Conservation (phyloP, 1,284 basidiomycete genomes). For the Thelephora terrestris region DNA sequence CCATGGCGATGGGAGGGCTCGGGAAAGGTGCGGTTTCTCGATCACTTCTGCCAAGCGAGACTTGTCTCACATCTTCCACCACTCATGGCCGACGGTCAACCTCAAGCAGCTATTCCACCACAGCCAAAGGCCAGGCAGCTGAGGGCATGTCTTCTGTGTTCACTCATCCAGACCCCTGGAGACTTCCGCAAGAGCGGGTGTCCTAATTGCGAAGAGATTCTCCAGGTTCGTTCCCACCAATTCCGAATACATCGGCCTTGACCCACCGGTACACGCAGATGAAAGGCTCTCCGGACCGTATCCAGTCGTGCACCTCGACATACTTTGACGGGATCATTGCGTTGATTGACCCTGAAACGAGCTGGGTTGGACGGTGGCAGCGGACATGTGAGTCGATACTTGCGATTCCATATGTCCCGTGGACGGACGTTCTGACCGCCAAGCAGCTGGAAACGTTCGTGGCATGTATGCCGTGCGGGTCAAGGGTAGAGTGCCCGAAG, state of each 20-base stretch:
- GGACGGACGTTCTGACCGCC: background rate
- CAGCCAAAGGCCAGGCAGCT: slow-evolving; percentile 63
- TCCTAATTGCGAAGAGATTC: slow-evolving; percentile 94
- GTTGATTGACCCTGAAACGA: slow-evolving; percentile 79
- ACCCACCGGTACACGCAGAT: slow-evolving; percentile 42
- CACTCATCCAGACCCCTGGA: slow-evolving; percentile 73
- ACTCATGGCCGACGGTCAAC: slow-evolving; percentile 7
- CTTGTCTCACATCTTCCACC: too few relatives aligned
- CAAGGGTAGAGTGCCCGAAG: slow-evolving; percentile 77
- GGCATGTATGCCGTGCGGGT: slow-evolving; percentile 88
- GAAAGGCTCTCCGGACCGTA: slow-evolving; percentile 79
- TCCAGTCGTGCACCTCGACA: slow-evolving; percentile 84
- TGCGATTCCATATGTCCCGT: background rate
- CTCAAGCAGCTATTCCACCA: slow-evolving; percentile 39
- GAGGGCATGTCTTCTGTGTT: slow-evolving; percentile 88
- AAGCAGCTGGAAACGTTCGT: slow-evolving; percentile 70
- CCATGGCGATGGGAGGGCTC: too few relatives aligned
- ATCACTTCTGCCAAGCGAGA: too few relatives aligned
- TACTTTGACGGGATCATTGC: slow-evolving; percentile 92
- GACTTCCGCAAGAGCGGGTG: slow-evolving; percentile 87
- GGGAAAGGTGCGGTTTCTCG: too few relatives aligned
- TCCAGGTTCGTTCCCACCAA: slow-evolving; percentile 52
- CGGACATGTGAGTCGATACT: slow-evolving; percentile 57
- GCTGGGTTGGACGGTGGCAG: slow-evolving; percentile 96
- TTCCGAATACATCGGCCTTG: background rate